Conservation (phyloP, 2,329 filamentous ascomycete genomes). For the Colletotrichum nymphaeae region DNA sequence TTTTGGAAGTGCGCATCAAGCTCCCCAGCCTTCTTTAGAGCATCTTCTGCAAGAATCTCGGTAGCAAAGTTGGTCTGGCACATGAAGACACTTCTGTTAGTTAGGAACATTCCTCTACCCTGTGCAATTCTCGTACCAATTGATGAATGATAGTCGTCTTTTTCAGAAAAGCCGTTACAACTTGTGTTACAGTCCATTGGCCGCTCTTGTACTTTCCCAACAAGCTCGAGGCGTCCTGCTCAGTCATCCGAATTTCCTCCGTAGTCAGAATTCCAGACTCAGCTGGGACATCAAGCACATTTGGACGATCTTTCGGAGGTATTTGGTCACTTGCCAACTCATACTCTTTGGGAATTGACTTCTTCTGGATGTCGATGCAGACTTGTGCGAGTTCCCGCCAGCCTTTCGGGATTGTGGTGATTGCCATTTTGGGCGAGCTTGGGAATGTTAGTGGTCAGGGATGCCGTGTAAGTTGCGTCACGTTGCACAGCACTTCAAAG, state of each 20-base stretch:
- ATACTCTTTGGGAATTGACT: slow-evolving; percentile 69
- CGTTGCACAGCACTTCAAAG: not conserved
- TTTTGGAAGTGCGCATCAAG: slow-evolving; percentile 60
- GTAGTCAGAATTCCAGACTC: slow-evolving; percentile 68
- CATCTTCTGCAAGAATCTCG: slow-evolving; percentile 66
- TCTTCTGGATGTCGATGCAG: slow-evolving; percentile 25
- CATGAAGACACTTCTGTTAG: not conserved
- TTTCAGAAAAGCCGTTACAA: slow-evolving; percentile 40
- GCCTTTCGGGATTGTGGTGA: not conserved
- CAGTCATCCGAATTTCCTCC: slow-evolving; percentile 52
- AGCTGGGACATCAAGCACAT: slow-evolving; percentile 67
- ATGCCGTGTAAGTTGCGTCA: not conserved
- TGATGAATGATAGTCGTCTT: slow-evolving; percentile 16
- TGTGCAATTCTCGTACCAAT: not conserved
- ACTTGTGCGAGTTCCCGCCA: slow-evolving; percentile 7
- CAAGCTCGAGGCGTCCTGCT: slow-evolving; percentile 40
- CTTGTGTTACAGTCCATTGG: slow-evolving; percentile 43
- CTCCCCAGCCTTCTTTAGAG: slow-evolving; percentile 57
- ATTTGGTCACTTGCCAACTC: slow-evolving; percentile 63
- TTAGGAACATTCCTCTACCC: not conserved
- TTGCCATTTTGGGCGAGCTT: not conserved
- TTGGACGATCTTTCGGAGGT: slow-evolving; percentile 62
- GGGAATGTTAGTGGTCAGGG: not conserved
- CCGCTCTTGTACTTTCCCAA: not conserved
- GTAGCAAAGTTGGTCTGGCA: slow-evolving; percentile 58